Evolutionary conservation across 129 eudicot genomes (phyloP), one percentile per base, ranked within the genome.

Genomic region (Helianthus annuus): DNA sequence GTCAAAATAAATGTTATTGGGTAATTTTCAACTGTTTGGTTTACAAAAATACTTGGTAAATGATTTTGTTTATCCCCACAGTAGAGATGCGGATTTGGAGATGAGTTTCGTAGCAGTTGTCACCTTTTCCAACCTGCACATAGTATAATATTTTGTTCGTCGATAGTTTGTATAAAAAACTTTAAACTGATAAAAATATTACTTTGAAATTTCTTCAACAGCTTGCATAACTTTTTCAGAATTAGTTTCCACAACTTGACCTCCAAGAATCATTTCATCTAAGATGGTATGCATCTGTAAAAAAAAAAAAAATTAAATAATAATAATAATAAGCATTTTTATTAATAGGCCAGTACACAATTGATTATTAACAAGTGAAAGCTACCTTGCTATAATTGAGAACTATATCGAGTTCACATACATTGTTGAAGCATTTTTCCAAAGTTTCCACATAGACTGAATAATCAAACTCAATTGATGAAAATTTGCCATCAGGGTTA

Each of bases 171-270:
- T 32, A 32, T 32, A 32, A 32, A 32, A 32, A 32, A 32, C 36
- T 32, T 32, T 32, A 32, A 32, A 32, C 36, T 32, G 36, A 32
- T 32, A 5, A 7, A 59, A 40, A 55, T 68, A 52, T 69, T 66
- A 89, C 97, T 61, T 83, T 62, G 91, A 81, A 58, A 90, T 83
- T 83, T 87, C 95, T 48, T 90, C 91, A 71, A 83, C 83, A 29
- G 87, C 87, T 74, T 79, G 81, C 59, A 90, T 71, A 15, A 87
- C 66, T 78, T 80, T 86, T 34, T 73, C 59, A 49, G 96, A 80
- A 81, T 80, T 79, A 10, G 96, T 90, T 82, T 90, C 93, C 24
- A 90, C 78, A 38, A 90, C 96, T 80, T 90, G 96, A 36, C 96
- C 96, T 44, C 93, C 96, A 27, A 87, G 74, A 68, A 90, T 79